Conservation (phyloP, 23 red algal genomes). For the Gracilariopsis chorda region DNA sequence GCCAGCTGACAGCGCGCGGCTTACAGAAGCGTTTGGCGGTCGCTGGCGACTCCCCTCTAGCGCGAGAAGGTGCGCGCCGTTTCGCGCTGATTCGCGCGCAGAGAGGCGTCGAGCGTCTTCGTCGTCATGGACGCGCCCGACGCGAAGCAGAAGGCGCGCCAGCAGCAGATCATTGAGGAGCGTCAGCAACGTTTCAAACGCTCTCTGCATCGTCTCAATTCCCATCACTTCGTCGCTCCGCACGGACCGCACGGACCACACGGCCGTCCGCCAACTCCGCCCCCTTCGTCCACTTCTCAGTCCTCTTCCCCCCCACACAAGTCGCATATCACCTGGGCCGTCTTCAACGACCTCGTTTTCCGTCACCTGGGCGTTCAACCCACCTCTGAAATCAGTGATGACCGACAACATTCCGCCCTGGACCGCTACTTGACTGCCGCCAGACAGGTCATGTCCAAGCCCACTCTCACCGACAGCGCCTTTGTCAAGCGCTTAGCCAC, state of each 20-base stretch:
- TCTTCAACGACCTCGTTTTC: not conserved
- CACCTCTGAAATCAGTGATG: not conserved
- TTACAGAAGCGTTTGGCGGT: too few species aligned
- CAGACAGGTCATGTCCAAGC: not conserved
- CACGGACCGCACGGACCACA: not conserved
- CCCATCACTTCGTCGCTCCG: constrained; percentile 1
- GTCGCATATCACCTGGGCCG: not conserved
- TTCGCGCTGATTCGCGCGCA: too few species aligned
- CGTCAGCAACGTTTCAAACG: not conserved
- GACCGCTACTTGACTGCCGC: not conserved
- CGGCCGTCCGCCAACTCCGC: not conserved
- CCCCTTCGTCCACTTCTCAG: not conserved
- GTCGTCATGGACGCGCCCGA: not conserved
- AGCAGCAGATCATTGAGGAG: not conserved
- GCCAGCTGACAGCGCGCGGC: too few species aligned
- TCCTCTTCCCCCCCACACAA: not conserved
- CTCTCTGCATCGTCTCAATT: not conserved
- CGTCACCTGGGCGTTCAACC: not conserved
- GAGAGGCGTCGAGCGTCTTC: not conserved
- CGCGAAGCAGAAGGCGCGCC: not conserved
- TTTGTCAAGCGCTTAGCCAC: constrained; percentile 27
- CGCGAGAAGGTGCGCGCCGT: too few species aligned
- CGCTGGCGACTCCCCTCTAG: too few species aligned
- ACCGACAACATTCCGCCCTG: not conserved
- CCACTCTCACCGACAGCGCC: not conserved